Base-by-base conservation (phyloP, 305 asterid species). In the Fraxinus platypoda region DNA sequence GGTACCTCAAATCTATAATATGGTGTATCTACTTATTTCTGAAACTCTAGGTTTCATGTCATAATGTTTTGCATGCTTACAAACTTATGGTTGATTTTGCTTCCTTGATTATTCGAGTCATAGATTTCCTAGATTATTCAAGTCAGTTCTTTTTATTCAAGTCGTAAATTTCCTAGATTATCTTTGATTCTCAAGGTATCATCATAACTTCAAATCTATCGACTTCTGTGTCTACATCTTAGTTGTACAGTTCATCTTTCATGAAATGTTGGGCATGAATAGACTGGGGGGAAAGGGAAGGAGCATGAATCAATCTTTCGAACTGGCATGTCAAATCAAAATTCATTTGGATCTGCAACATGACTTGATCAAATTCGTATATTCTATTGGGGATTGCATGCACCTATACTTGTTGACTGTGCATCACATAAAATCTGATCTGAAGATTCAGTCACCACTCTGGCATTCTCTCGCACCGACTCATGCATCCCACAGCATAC, bases 1-100 rank as follows among this genome's bases (percentile, higher is more conserved):
- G 99, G 98, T 93, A 84, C 80, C 23, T 82, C 75, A 66, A 26
- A 38, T 72, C 57, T 82, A 28, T 19, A 68, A 79, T 68, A 66
- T 26, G 11, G 35, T 35, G 62, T 54, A 43, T 77, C 35, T 31
- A 19, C 54, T 49, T 30, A 34, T 12, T 77, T 84, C 74, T 75
- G 23, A n/a, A 34, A 54, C 34, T 78, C 79, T 19, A 33, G 41
- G 38, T 3, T 26, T 26, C 28, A 66, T 37, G n/a, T 46, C 52
- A 59, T 72, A 62, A 25, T 76, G 23, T 35, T 43, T n/a, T 71
- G 34, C 83, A 74, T 23, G 37, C 75, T 35, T 78, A 8, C 25
- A 26, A 77, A 66, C 43, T n/a, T 41, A 76, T 64, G 26, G 3
- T 23, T 38, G 17, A 23, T 81, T 9, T 74, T 76, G 37, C 72